These are phyloP conservation scores for Coemansia sp. DNA, from an alignment of 192 early-diverging fungal species.

Conservation along the genomic window DNA sequence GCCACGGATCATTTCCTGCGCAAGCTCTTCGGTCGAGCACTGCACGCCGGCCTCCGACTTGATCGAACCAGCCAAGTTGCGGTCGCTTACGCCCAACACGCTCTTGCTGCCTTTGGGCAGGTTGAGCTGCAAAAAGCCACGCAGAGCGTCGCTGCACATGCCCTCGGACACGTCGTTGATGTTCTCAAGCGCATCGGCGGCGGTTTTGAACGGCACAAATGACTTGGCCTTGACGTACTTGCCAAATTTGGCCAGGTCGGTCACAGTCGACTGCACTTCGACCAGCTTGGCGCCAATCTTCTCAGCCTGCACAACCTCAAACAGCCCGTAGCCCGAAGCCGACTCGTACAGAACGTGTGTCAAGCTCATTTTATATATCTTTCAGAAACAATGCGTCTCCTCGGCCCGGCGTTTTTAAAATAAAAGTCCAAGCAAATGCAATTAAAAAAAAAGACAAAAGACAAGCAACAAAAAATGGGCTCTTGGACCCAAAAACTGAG, in stretches of 20 bases:
- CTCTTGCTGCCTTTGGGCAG: slow-evolving; percentile 74
- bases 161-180: slow-evolving; percentile 98
- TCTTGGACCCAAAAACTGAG: background rate
- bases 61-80: slow-evolving; percentile 71
- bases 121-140: slow-evolving; percentile 94
- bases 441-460: background rate
- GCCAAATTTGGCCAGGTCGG: slow-evolving; percentile 86
- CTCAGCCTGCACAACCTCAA: slow-evolving; percentile 89
- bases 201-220: slow-evolving; percentile 95
- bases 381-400: background rate
- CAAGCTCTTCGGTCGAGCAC: slow-evolving; percentile 76
- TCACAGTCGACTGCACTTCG: slow-evolving; percentile 76
- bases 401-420: background rate
- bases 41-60: slow-evolving; percentile 67
- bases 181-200: slow-evolving; percentile 97
- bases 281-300: slow-evolving; percentile 93
- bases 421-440: background rate
- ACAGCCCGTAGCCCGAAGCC: slow-evolving; percentile 94
- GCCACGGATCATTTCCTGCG: slow-evolving; percentile 90
- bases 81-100: slow-evolving; percentile 84
- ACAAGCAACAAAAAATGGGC: background rate
- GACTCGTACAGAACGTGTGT: slow-evolving; percentile 84
- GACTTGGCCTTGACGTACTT: slow-evolving; percentile 90
- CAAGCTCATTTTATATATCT: slow-evolving; percentile 16
- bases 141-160: slow-evolving; percentile 81